Evolutionary conservation across 345 rosid genomes (phyloP), one percentile per base, ranked within the genome.

Genomic region (Mallotus nudiflorus): DNA sequence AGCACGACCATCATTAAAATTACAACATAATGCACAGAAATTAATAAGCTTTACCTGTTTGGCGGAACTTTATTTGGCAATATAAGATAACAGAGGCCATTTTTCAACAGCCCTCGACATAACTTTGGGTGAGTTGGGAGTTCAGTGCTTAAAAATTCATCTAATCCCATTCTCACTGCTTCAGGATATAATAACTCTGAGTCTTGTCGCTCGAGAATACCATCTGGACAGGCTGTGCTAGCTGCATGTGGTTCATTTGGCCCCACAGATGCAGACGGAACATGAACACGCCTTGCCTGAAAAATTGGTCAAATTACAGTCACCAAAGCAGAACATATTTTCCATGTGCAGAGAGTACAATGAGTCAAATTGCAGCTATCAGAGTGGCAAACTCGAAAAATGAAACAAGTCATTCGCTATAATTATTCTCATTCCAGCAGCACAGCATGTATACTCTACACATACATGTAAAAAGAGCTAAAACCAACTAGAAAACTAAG

Each of bases 211-310:
- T 92, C 99, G 27, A 82, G 80, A 65, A 87, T 73, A 28, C 91
- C 89, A 75, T 89, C 97, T 13, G 96, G 97, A 82, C 91, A 91
- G 73, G 96, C 78, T 54, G 91, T 87, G 73, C 92, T 86, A 42
- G 97, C 82, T 14, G 97, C 99, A 85, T 92, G 98, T 19, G 99
- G 98, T 85, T 92, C 99, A 74, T 90, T 94, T 35, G 99, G 98
- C 75, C 99, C 97, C 73, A 86, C 86, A 33, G 97, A 88, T 42
- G 99, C 96, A 77, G 74, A 53, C 0, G 87, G 82, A 82, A 80
- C 70, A 74, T 73, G 81, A 44, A 74, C 69, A 71, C 20, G 81
- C 74, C 73, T 88, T 49, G 68, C 78, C 96, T 84, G 86, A 78
- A 70, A 79, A 77, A 35, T 62, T 73, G 37, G 28, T 14, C 20